These are phyloP conservation scores for Daldinia grandis DNA, from an alignment of 495 filamentous ascomycete genomes.

Conservation along the genomic window DNA sequence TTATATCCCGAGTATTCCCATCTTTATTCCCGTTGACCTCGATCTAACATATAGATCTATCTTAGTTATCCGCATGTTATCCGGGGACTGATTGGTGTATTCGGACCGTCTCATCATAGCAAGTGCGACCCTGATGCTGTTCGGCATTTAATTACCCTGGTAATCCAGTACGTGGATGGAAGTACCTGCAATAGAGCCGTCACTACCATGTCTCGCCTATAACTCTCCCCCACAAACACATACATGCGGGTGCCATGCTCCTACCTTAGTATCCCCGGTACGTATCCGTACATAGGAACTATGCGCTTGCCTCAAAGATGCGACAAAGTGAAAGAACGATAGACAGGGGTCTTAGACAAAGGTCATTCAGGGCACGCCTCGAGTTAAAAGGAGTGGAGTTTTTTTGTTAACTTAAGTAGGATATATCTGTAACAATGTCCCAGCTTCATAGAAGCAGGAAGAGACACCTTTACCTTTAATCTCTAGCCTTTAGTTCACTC, in stretches of 20 bases:
- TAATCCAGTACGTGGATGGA: not conserved
- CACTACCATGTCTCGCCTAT: not conserved
- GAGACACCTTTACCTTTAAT: not conserved
- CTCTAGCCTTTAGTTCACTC: not conserved
- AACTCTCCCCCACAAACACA: not conserved
- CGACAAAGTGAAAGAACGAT: constrained; percentile 19
- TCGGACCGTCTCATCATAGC: not conserved
- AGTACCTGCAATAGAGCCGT: not conserved
- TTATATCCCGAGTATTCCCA: constrained; percentile 1
- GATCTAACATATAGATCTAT: not conserved
- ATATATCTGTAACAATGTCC: constrained; percentile 15
- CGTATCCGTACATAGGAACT: constrained; percentile 27
- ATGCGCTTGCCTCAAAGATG: constrained; percentile 19
- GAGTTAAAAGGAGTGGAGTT: constrained; percentile 1
- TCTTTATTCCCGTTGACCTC: not conserved
- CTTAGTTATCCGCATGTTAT: not conserved
- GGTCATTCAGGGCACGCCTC: constrained; percentile 12
- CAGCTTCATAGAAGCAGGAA: not conserved
- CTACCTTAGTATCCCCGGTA: constrained; percentile 3
- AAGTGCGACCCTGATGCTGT: not conserved
- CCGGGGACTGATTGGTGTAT: constrained; percentile 8
- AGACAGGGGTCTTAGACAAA: constrained; percentile 13
- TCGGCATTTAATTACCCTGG: constrained; percentile 7
- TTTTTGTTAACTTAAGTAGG: constrained; percentile 7
- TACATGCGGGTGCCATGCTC: not conserved